Evolutionary conservation across 257 asterid species (phyloP), one percentile per base, ranked within the genome.

Genomic region (Nicotiana tomentosiformis): DNA sequence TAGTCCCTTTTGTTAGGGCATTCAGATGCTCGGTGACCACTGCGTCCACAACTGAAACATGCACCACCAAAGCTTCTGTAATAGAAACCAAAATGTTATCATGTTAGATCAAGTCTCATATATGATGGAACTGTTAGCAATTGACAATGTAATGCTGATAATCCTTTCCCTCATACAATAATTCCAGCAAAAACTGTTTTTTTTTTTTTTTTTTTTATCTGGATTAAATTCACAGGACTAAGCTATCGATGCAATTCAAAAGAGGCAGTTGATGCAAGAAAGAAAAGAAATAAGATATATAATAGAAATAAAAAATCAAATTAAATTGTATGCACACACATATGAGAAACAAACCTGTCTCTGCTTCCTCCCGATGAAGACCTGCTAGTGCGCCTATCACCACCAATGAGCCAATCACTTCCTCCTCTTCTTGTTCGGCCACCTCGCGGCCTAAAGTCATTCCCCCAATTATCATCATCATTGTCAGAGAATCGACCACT

Each of bases 21-120:
- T 80, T 95, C 98, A 1, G 97, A 90, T 74, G 99, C 97, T 77
- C 97, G 86, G 84, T 95, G 99, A n/a, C 99, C 99, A 69, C 83
- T 66, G 49, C 84, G 87, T 18, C 99, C 99, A 60, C 99, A 95
- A 85, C 86, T 91, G 95, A 94, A 95, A 84, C 99, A 95, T 14
- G 97, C 92, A 18, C 98, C 98, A 2, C 93, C 94, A 46, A 95
- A 93, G 78, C 83, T 67, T 81, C 99, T 90, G 93, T 78, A 66
- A 70, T 61, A 49, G 46, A 79, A 56, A 20, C 39, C 65, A 65
- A 30, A 58, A 78, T 29, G 57, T 6, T 46, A 72, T 26, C 60
- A 74, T 49, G 61, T 74, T 46, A 46, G 57, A 12, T 51, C 57
- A 51, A 51, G 17, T 3, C 10, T 51, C 57, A 10, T 35, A 26